phyloP scores from a whole-genome alignment of 192 early-diverging fungal species.

The Ramicandelaber brevisporus region DNA sequence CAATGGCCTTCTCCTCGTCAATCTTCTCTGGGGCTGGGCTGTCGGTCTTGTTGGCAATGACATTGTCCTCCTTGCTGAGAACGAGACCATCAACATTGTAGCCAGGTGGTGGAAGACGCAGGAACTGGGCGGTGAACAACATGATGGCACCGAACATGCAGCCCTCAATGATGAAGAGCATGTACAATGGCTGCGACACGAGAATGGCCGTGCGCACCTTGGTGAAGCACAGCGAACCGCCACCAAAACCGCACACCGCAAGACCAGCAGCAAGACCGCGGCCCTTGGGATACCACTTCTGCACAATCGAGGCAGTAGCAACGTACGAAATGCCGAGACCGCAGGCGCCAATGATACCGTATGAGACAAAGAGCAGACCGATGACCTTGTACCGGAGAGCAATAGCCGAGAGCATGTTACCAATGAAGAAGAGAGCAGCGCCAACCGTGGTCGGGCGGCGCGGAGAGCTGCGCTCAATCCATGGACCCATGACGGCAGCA shows the following conservation, averaged over 20 bases:
- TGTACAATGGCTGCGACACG: constrained; percentile 22
- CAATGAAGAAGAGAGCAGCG: constrained; percentile 32
- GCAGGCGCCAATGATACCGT: constrained; percentile 40
- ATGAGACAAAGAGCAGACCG: constrained; percentile 37
- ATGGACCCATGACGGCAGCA: constrained; percentile 46
- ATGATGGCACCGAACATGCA: constrained; percentile 30
- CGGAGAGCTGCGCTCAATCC: constrained; percentile 53
- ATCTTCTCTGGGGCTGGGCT: constrained; percentile 7
- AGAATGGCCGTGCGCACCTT: constrained; percentile 28
- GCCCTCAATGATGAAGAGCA: constrained; percentile 35
- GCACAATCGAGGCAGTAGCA: constrained; percentile 42
- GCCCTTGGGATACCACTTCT: constrained; percentile 53
- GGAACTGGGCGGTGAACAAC: constrained; percentile 26
- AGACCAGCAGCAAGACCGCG: constrained; percentile 50
- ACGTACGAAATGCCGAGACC: constrained; percentile 52
- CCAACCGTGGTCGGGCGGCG: constrained; percentile 34
- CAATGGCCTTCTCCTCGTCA: constrained; percentile 12
- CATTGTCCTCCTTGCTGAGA: constrained; percentile 15
- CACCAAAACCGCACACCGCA: constrained; percentile 55
- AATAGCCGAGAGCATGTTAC: constrained; percentile 35
- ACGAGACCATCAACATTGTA: constrained; percentile 27
- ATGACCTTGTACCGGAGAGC: constrained; percentile 26
- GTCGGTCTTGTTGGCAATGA: constrained; percentile 9
- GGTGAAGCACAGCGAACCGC: constrained; percentile 38
- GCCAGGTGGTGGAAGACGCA: constrained; percentile 30